phyloP scores from a whole-genome alignment of 2,329 filamentous ascomycete species.

The Pseudogymnoascus sp. region DNA sequence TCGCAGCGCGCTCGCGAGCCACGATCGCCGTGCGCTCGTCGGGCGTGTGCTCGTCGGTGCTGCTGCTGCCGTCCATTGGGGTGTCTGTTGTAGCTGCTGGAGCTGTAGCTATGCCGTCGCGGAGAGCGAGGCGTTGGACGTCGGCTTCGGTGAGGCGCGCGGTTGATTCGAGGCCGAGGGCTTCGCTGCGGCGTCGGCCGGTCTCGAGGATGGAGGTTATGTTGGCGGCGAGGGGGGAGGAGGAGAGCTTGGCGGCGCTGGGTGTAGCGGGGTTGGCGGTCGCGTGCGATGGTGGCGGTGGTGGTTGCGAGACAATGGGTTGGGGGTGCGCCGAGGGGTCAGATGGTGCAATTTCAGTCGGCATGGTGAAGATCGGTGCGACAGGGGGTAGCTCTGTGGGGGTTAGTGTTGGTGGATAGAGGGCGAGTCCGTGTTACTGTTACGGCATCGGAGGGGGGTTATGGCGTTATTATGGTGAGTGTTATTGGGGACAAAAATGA shows the following conservation, averaged over 20 bases:
- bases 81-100: not conserved
- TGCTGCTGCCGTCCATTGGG: not conserved
- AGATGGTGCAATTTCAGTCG: not conserved
- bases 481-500: not conserved
- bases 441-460: not conserved
- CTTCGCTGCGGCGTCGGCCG: not conserved
- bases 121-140: not conserved
- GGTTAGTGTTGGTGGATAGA: not conserved
- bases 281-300: not conserved
- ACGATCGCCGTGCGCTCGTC: slow-evolving; percentile 30
- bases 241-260: not conserved
- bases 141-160: not conserved
- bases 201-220: slow-evolving; percentile 3
- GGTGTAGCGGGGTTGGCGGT: not conserved
- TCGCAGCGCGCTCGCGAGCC: slow-evolving; percentile 13
- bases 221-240: not conserved
- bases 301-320: not conserved
- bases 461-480: not conserved
- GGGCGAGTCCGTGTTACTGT: not conserved
- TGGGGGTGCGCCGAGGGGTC: not conserved
- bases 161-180: not conserved
- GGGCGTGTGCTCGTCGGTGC: slow-evolving; percentile 2
- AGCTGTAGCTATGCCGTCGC: not conserved
- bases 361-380: not conserved
- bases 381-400: not conserved